Base-by-base conservation (phyloP, 2,329 filamentous ascomycete genomes). In the Alternaria angustiovoidea region DNA sequence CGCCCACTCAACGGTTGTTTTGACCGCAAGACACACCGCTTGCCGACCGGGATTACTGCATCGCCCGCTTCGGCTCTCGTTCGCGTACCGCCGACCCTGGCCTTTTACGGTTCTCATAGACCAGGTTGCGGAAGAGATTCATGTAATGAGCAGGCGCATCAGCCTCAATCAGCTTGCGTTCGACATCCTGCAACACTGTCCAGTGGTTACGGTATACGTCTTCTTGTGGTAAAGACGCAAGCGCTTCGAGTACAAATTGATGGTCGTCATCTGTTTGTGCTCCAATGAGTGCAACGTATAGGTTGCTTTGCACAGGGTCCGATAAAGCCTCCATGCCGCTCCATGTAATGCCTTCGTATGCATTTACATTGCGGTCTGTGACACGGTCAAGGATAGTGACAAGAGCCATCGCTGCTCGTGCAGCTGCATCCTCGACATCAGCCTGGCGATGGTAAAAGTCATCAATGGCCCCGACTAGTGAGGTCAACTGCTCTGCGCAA, bases 301-400 rank as follows among this genome's bases (percentile, higher is more conserved):
- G 59, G 30, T 79, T 78, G 63, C 68, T 75, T 30, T 76, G 63
- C 3, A 55, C 55, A 7, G 74, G 66, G 14, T 75, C 64, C 18
- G 58, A 62, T 6, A 73, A 67, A 14, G 64, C 63, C 32, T 74
- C 67, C 34, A 67, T 65, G 3, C 64, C 70, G 24, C 46, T 49
- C 75, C 73, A 78, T 2, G 71, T 66, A 34, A 70, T 75, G 34
- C 66, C 53, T 36, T 65, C 69, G 54, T 78, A 78, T 7, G 73
- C 70, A 53, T 79, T 69, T 32, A 64, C 61, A 48, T 79, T 76
- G 43, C 75, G 71, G 18, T 70, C 61, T 3, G 70, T 68, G 30
- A 79, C 76, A 2, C 67, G 66, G 30, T 76, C 71, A 12, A 79
- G 66, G 30, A 79, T 76, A 5, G 53, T 69, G 26, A 79, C 62